Base-by-base conservation (phyloP, 805 yeast species). In the Cyberlindnera maclurae region DNA sequence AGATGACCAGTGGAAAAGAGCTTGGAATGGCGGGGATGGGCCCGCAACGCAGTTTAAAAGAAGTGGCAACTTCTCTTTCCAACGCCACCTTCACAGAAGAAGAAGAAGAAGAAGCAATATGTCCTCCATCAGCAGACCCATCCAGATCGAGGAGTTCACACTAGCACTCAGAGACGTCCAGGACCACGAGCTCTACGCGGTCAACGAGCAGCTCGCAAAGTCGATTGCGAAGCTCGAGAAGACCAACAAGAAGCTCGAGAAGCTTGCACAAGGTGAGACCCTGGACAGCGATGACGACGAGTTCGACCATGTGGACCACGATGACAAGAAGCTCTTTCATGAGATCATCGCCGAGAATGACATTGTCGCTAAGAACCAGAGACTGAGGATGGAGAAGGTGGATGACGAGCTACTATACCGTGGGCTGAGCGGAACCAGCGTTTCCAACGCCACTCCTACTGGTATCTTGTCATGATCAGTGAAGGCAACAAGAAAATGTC, bases 341-440 rank as follows among this genome's bases (percentile, higher is more conserved):
- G 81, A 75, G n/a, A 68, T 79, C 9, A 65, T 79, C 13, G 49
- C 52, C 8, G 89, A 81, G 46, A 82, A 82, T 54, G 58, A 63
- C 11, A 52, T 55, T 3, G 82, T 79, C n/a, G 60, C 79, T 16
- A 48, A 55, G 3, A 78, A 73, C 50, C 80, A 79, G 51, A 42
- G 54, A 10, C 62, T 64, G 29, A 59, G 82, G 41, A 51, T 77
- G 4, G 60, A 57, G 3, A 65, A 67, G 0, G 51, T 79, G 15
- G 63, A 67, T 26, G 52, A 60, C 15, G 85, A 80, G 51, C 58
- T 77, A 17, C 44, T 50, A n/a, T 52, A 55, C 38, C 61, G 85
- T 40, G 73, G 62, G 2, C 31, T 49, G 8, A 31, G 46, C 3
- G 26, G 10, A 11, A 34, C 32, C 6, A 29, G 8, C 8, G 24